Percentiles rank a stretch among this genome's conserved stretches.
These are phyloP conservation scores for Pichia eremophila DNA, from an alignment of 805 yeast species.

Conservation along the genomic window DNA sequence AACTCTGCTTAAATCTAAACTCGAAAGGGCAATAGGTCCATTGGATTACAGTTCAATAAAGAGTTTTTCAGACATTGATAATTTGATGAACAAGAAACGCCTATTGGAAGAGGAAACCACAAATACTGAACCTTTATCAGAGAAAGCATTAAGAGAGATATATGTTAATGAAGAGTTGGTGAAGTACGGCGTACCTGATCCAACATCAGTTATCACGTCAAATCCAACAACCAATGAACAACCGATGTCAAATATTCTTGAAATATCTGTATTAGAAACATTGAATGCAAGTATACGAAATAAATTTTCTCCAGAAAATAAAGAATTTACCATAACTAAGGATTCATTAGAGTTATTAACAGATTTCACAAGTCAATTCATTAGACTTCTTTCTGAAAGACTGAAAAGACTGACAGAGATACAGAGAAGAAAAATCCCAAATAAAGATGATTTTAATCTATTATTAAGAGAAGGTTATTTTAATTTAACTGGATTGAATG, in stretches of 20 bases:
- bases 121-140: too few relatives aligned
- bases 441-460: slow-evolving; percentile 41
- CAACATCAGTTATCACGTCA: background rate
- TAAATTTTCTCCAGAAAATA: background rate
- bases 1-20: too few relatives aligned
- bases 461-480: slow-evolving; percentile 36
- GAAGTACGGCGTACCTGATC: background rate
- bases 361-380: slow-evolving; percentile 25
- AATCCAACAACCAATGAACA: background rate
- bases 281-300: slow-evolving; percentile 1
- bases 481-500: slow-evolving; percentile 29
- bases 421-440: slow-evolving; percentile 51
- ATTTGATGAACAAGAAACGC: too few relatives aligned
- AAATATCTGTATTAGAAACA: background rate
- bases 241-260: slow-evolving; percentile 2
- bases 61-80: too few relatives aligned
- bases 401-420: slow-evolving; percentile 44
- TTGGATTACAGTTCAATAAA: too few relatives aligned
- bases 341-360: background rate
- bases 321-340: background rate
- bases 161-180: background rate
- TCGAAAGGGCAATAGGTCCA: too few relatives aligned
- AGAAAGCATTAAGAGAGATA: background rate
- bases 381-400: slow-evolving; percentile 30
- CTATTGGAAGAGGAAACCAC: too few relatives aligned